These are phyloP conservation scores for Megacollybia marginata DNA, from an alignment of 768 basidiomycete species.

Conservation along the genomic window DNA sequence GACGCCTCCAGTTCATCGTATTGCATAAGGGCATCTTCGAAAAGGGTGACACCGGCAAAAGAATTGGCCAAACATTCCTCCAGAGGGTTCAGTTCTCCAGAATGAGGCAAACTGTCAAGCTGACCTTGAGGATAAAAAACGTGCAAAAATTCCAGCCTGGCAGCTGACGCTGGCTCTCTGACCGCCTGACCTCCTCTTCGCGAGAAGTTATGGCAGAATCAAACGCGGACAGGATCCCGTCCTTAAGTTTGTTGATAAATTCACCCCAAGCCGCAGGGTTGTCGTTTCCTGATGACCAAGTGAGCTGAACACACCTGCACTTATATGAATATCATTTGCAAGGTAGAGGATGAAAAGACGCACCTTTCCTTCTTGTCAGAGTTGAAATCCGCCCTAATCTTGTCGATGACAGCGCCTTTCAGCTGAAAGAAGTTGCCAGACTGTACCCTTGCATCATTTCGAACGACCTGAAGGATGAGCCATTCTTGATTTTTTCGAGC, in stretches of 20 bases:
- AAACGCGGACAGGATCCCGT: constrained; percentile 79
- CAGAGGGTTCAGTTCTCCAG: constrained; percentile 9
- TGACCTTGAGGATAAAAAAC: constrained; percentile 91
- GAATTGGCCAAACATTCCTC: constrained; percentile 93
- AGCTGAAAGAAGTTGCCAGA: constrained; percentile 74
- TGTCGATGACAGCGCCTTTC: constrained; percentile 81
- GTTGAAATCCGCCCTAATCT: constrained; percentile 90
- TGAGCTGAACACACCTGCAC: constrained; percentile 72
- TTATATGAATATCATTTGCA: constrained; percentile 8
- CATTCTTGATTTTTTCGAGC: constrained; percentile 85
- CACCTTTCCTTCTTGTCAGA: constrained; percentile 81
- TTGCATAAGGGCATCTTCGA: constrained; percentile 82
- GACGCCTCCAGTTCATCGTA: constrained; percentile 89
- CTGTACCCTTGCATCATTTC: constrained; percentile 54
- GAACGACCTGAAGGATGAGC: constrained; percentile 82
- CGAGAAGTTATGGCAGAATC: constrained; percentile 69
- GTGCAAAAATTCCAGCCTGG: constrained; percentile 99
- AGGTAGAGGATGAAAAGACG: constrained; percentile 5
- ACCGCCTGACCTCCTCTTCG: constrained; percentile 86
- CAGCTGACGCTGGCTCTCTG: constrained; percentile 84
- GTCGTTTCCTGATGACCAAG: constrained; percentile 64
- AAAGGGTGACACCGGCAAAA: constrained; percentile 82
- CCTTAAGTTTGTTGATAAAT: constrained; percentile 82
- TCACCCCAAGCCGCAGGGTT: constrained; percentile 86
- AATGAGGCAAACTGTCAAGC: constrained; percentile 7